Evolutionary conservation across 441 rosid genomes (phyloP).

Genomic region (Viola pubescens): DNA sequence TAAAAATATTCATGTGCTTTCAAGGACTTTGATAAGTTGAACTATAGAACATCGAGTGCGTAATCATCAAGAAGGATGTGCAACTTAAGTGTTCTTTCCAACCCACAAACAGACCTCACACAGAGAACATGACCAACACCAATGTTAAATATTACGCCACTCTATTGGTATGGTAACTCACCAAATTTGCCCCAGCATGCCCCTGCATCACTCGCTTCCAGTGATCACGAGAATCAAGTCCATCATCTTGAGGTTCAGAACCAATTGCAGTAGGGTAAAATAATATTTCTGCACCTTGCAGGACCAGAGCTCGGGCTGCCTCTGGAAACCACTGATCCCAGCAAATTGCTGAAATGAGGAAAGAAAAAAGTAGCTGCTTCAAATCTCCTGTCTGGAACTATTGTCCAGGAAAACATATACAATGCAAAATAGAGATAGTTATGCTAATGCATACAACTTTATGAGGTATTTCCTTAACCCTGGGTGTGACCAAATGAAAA

Average conservation of each 20-base stretch:
- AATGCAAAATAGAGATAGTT: neutral
- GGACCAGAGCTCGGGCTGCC: slow-evolving; percentile 88
- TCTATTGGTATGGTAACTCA: slow-evolving; percentile 24
- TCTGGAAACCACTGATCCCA: slow-evolving; percentile 97
- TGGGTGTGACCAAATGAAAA: neutral
- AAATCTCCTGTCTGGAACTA: neutral
- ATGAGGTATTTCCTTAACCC: neutral
- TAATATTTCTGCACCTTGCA: slow-evolving; percentile 80
- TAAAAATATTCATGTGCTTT: neutral
- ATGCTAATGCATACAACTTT: too few relatives aligned
- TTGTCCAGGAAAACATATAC: slow-evolving; percentile 4
- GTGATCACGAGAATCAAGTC: slow-evolving; percentile 82
- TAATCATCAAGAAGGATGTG: neutral
- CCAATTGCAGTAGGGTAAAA: slow-evolving; percentile 94
- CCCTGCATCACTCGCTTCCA: slow-evolving; percentile 97
- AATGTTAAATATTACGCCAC: slow-evolving; percentile 4
- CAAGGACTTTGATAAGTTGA: slow-evolving; percentile 6
- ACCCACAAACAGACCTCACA: slow-evolving; percentile 1
- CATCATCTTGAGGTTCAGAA: slow-evolving; percentile 87
- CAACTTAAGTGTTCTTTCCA: neutral
- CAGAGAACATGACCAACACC: slow-evolving; percentile 7
- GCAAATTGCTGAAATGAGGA: slow-evolving; percentile 54
- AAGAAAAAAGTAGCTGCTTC: slow-evolving; percentile 11
- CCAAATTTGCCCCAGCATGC: slow-evolving; percentile 94
- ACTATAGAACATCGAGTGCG: slow-evolving; percentile 3